Conservation (phyloP, 768 basidiomycete genomes). For the Termitomyces eurrhizus region DNA sequence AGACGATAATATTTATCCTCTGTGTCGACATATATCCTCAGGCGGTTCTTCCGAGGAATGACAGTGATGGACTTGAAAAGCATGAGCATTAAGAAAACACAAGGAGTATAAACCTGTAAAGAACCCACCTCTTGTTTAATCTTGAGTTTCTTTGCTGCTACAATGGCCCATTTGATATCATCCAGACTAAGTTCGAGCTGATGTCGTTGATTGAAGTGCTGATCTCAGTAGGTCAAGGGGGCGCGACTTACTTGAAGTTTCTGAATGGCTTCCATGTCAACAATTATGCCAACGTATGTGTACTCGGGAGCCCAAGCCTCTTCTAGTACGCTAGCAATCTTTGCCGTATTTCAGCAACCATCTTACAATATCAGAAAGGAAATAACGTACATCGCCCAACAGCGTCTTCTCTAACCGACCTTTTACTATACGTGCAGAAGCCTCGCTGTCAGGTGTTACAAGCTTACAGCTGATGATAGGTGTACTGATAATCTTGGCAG, state of each 20-base stretch:
- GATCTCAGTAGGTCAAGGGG: background rate
- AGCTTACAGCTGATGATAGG: conserved; percentile 98
- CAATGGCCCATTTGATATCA: conserved; percentile 90
- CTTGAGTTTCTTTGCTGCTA: conserved; percentile 84
- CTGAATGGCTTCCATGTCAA: conserved; percentile 84
- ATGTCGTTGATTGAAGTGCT: background rate
- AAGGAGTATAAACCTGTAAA: conserved; percentile 1
- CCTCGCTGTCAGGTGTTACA: conserved; percentile 78
- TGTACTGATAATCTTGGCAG: conserved; percentile 94
- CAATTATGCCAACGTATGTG: conserved; percentile 89
- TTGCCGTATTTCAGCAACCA: conserved; percentile 2
- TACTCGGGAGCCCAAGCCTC: conserved; percentile 95
- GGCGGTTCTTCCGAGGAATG: conserved; percentile 66
- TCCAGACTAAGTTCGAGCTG: conserved; percentile 92
- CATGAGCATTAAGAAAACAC: background rate
- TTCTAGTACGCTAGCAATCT: conserved; percentile 91
- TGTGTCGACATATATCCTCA: conserved; percentile 78
- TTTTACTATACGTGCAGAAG: conserved; percentile 97
- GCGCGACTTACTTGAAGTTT: conserved; percentile 68
- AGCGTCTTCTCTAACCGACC: conserved; percentile 93
- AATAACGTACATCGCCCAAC: conserved; percentile 75
- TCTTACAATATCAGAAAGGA: background rate
- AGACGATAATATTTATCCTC: conserved; percentile 79
- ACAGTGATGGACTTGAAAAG: conserved; percentile 64
- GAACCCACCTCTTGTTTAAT: conserved; percentile 76